Conservation (phyloP, 2,329 filamentous ascomycete species). For the Emergomyces pasteurianus region DNA sequence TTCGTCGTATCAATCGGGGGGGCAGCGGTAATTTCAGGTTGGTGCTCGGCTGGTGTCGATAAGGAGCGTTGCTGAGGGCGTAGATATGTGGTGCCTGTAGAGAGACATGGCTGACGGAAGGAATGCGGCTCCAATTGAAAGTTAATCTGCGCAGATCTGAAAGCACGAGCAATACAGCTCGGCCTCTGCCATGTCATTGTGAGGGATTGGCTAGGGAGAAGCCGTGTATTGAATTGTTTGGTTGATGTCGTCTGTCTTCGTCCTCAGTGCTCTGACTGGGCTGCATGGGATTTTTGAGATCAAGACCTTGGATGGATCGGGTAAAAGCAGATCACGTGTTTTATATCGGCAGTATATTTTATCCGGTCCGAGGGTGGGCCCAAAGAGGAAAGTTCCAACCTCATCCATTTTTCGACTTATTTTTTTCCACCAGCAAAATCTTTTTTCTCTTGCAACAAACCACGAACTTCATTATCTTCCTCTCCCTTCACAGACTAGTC, state of each 20-base stretch:
- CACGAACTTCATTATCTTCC: constrained; percentile 4
- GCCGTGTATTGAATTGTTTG: not conserved
- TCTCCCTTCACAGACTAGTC: constrained; percentile 1
- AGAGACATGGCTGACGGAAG: constrained; percentile 12
- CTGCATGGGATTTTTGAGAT: too few relatives aligned
- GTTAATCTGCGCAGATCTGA: constrained; percentile 21
- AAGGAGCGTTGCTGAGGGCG: constrained; percentile 11
- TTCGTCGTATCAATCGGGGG: constrained; percentile 23
- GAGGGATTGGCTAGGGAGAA: not conserved
- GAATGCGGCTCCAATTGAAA: constrained; percentile 30
- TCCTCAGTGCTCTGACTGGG: too few relatives aligned
- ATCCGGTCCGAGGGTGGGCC: not conserved
- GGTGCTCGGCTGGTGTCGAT: constrained; percentile 9
- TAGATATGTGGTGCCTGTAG: constrained; percentile 1
- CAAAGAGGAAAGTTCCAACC: constrained; percentile 10
- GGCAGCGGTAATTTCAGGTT: constrained; percentile 15
- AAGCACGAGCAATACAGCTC: constrained; percentile 23
- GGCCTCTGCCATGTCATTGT: constrained; percentile 29
- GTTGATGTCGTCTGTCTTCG: not conserved
- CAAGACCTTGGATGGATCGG: too few relatives aligned
- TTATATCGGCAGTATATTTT: not conserved
- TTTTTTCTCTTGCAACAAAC: constrained; percentile 7
- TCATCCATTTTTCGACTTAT: constrained; percentile 8
- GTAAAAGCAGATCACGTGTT: constrained; percentile 4
- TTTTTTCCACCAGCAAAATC: constrained; percentile 5